Evolutionary conservation across 2,329 filamentous ascomycete species (phyloP), one percentile per base, ranked within the genome.

Genomic region (Colletotrichum sp.): DNA sequence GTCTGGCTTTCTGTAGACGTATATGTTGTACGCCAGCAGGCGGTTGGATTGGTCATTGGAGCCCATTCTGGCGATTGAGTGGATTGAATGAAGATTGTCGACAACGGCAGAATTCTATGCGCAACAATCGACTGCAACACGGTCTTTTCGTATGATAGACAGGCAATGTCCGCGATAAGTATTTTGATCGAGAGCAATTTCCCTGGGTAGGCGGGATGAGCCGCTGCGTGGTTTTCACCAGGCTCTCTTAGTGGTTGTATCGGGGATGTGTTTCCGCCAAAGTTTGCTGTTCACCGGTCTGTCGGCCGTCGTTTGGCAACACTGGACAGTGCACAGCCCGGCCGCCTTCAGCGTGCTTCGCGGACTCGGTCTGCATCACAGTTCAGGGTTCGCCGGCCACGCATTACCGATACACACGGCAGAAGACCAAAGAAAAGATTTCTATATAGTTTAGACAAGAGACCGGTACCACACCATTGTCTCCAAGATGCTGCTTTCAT

Each of bases 391-490:
- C 32, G 60, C 60, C 60, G 60, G 18, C 15, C 30, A 64, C 1
- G 60, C 28, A 36, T 16, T 21, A 16, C 60, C 28, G 60, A 64
- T 34, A 2, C 1, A 15, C 60, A 39, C n/a, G 30, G 2, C 32
- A 36, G n/a, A 26, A 21, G 32, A 21, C 60, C 32, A 39, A 64
- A 32, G 30, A 1, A 9, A 64, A 16, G 2, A 34, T 0, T 26
- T 4, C 18, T 64, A 64, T 64, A 64, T 64, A 64, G 60, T 16
- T 59, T 59, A 59, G 24, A 13, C 13, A 4, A n/a, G 0, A 24
- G 60, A 64, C 6, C n/a, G 15, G 0, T 3, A 0, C 1, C 10
- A 36, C 1, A 8, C 0, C 28, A 18, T 9, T 0, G 0, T 6
- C 0, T 5, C 7, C 18, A 16, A 5, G 6, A 64, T 18, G 32